Percentiles rank a stretch among this genome's conserved stretches.
phyloP scores from a whole-genome alignment of 2,329 filamentous ascomycete species.

The Cercospora sp. region DNA sequence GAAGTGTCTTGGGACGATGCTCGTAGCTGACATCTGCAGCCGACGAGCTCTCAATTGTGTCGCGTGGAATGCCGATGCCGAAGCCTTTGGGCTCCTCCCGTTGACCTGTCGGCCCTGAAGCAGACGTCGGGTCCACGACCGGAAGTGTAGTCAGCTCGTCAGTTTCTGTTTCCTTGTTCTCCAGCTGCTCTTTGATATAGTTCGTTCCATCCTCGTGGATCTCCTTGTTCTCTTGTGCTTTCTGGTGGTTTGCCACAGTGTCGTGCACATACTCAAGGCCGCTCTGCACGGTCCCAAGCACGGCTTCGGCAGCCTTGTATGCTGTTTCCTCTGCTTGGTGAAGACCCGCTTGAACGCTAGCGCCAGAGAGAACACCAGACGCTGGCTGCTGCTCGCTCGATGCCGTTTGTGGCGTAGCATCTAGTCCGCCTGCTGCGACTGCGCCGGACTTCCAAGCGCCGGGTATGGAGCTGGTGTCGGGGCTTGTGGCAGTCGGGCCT shows the following conservation, averaged over 20 bases:
- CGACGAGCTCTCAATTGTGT: slow-evolving; percentile 2
- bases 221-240: slow-evolving; percentile 13
- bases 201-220: slow-evolving; percentile 13
- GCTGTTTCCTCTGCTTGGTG: slow-evolving; percentile 2
- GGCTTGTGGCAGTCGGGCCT: slow-evolving; percentile 6
- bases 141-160: not conserved
- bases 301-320: slow-evolving; percentile 3
- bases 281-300: not conserved
- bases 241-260: not conserved
- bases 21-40: slow-evolving; percentile 1
- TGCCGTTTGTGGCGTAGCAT: not conserved
- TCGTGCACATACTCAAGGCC: slow-evolving; percentile 1
- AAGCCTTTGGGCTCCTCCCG: not conserved
- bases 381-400: not conserved
- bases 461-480: not conserved
- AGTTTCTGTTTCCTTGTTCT: not conserved
- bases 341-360: not conserved
- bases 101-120: not conserved
- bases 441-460: not conserved
- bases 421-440: not conserved
- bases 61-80: not conserved
- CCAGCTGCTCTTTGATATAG: slow-evolving; percentile 14
- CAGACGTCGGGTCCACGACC: not conserved
- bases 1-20: slow-evolving; percentile 3
- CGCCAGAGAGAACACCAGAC: not conserved